Conservation (phyloP, 208 protist genomes). For the Trypanosoma brucei region DNA sequence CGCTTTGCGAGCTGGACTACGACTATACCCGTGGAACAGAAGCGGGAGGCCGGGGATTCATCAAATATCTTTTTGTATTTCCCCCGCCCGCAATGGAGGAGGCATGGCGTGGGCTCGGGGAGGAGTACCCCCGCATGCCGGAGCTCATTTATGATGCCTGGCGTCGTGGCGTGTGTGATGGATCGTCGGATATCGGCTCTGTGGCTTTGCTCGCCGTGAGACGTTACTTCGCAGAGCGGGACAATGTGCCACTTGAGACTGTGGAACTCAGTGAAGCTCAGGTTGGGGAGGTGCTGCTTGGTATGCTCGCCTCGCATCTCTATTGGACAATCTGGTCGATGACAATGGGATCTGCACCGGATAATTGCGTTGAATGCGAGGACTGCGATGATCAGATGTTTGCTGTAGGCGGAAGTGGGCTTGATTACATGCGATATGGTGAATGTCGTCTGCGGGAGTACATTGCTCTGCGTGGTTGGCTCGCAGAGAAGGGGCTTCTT, state of each 20-base stretch:
- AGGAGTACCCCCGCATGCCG: constrained; percentile 68
- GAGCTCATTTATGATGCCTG: constrained; percentile 68
- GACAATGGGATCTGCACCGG: constrained; percentile 59
- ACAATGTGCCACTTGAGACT: constrained; percentile 7
- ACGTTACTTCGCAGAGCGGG: constrained; percentile 19
- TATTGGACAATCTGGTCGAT: constrained; percentile 79
- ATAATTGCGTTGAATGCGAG: constrained; percentile 24
- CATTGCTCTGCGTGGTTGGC: constrained; percentile 60
- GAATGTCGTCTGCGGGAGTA: constrained; percentile 78
- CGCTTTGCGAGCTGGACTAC: constrained; percentile 82
- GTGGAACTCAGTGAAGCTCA: constrained; percentile 40
- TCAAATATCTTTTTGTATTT: constrained; percentile 70
- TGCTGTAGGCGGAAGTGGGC: constrained; percentile 69
- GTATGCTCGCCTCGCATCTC: constrained; percentile 73
- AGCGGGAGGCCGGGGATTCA: constrained; percentile 64
- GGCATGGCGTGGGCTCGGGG: constrained; percentile 45
- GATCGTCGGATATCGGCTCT: constrained; percentile 4
- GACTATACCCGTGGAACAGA: constrained; percentile 74
- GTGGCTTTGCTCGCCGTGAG: constrained; percentile 14
- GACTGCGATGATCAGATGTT: constrained; percentile 43
- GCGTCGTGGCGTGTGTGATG: constrained; percentile 14
- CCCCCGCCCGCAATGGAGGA: constrained; percentile 38
- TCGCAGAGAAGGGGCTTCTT: constrained; percentile 12
- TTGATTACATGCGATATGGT: constrained; percentile 80
- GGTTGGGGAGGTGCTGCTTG: constrained; percentile 64